Percentiles rank a stretch among this genome's conserved stretches.
phyloP scores from a whole-genome alignment of 345 rosid genomes.

The Eucalyptus sideroxylon region DNA sequence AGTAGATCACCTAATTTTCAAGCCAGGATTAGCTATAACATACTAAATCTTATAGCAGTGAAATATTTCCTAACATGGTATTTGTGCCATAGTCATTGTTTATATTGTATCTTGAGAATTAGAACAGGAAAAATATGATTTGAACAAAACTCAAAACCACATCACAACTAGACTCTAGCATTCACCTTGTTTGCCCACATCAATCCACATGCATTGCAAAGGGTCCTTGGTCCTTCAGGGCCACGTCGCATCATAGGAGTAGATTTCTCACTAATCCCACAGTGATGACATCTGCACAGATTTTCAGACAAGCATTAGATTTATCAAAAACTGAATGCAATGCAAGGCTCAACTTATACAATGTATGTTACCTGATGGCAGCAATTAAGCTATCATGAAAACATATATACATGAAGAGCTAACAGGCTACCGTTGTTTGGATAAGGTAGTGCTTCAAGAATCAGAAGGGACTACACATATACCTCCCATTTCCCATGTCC shows the following conservation, averaged over 20 bases:
- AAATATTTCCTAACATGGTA: neutral
- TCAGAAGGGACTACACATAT: neutral
- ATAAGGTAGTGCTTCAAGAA: neutral
- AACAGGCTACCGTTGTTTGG: neutral
- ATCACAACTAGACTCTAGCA: neutral
- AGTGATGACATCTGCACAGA: constrained; percentile 63
- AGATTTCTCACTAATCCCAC: constrained; percentile 71
- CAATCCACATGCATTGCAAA: constrained; percentile 98
- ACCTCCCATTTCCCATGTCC: neutral
- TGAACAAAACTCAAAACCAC: neutral
- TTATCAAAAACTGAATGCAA: neutral
- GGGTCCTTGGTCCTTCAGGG: constrained; percentile 88
- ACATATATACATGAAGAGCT: neutral
- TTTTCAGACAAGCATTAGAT: neutral
- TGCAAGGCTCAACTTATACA: neutral
- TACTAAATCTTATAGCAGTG: neutral
- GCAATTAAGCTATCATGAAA: neutral
- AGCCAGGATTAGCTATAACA: neutral
- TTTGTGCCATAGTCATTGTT: neutral
- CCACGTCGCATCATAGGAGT: constrained; percentile 99
- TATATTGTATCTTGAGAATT: neutral
- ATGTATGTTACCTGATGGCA: neutral
- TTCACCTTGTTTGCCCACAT: constrained; percentile 85
- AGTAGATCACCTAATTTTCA: neutral
- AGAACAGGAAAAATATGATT: neutral